These are phyloP conservation scores for Umbellularia californica DNA, from an alignment of 164 flowering plant species.

Conservation along the genomic window DNA sequence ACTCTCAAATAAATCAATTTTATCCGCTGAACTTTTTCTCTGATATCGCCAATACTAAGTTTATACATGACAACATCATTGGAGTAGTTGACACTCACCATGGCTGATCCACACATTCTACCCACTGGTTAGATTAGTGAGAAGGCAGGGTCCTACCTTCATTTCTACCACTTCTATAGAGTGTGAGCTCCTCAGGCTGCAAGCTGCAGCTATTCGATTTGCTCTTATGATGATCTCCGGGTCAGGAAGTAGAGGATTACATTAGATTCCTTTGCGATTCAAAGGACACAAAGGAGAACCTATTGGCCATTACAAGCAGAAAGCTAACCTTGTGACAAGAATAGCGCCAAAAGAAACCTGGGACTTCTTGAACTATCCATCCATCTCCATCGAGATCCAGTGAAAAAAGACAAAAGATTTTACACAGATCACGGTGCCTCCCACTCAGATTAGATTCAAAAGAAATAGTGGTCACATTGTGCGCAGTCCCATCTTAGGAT, in stretches of 20 bases:
- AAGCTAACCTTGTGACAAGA: constrained; percentile 15
- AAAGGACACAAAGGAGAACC: constrained; percentile 29
- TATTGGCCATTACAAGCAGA: constrained; percentile 21
- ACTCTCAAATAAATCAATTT: constrained; percentile 44
- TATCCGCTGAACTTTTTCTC: constrained; percentile 74
- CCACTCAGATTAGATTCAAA: constrained; percentile 3
- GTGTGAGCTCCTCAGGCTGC: constrained; percentile 20
- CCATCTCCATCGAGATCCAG: constrained; percentile 36
- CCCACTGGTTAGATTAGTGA: constrained; percentile 35
- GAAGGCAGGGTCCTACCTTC: constrained; percentile 18
- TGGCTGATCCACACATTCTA: constrained; percentile 37
- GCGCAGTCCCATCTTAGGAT: too few relatives aligned
- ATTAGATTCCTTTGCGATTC: constrained; percentile 36
- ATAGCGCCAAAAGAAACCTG: constrained; percentile 28
- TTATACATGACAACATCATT: constrained; percentile 36
- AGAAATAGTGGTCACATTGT: neutral
- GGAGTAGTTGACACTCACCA: too few relatives aligned
- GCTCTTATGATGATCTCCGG: constrained; percentile 44
- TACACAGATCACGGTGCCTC: constrained; percentile 3
- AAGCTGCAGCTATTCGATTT: constrained; percentile 34
- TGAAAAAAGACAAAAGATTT: constrained; percentile 40
- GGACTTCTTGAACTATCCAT: constrained; percentile 55
- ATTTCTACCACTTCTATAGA: constrained; percentile 13
- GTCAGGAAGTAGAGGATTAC: constrained; percentile 40
- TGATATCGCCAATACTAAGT: constrained; percentile 35